Conservation (phyloP, 2,329 filamentous ascomycete species). For the Lasiodiplodia sp. region DNA sequence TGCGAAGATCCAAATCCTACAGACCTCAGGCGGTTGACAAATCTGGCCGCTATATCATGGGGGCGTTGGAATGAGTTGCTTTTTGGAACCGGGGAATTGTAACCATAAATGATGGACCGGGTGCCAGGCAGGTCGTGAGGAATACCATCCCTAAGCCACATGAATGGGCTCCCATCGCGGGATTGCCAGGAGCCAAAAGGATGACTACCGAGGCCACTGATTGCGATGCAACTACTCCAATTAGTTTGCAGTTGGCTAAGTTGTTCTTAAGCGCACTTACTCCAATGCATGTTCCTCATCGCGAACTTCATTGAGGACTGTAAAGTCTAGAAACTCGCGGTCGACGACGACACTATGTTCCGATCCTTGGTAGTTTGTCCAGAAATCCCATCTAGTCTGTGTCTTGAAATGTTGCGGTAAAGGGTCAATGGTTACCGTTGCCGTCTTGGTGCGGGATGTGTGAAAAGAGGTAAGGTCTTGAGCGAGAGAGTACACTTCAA, state of each 20-base stretch:
- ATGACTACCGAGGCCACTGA: slow-evolving; percentile 6
- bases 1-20: neutral
- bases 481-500: neutral
- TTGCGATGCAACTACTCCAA: neutral
- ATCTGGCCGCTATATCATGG: neutral
- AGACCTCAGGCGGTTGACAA: neutral
- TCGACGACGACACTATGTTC: neutral
- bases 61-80: neutral
- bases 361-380: neutral
- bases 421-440: neutral
- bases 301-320: neutral
- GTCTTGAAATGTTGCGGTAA: neutral
- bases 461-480: neutral
- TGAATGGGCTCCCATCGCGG: neutral
- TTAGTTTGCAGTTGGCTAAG: neutral
- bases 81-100: neutral
- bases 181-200: slow-evolving; percentile 13
- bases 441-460: neutral
- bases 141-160: slow-evolving; percentile 4
- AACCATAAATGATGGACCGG: neutral
- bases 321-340: slow-evolving; percentile 1
- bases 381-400: neutral
- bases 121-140: neutral
- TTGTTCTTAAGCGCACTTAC: neutral
- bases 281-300: neutral